Evolutionary conservation across 2,329 filamentous ascomycete genomes (phyloP).

Genomic region (Harringtonia lauricola): DNA sequence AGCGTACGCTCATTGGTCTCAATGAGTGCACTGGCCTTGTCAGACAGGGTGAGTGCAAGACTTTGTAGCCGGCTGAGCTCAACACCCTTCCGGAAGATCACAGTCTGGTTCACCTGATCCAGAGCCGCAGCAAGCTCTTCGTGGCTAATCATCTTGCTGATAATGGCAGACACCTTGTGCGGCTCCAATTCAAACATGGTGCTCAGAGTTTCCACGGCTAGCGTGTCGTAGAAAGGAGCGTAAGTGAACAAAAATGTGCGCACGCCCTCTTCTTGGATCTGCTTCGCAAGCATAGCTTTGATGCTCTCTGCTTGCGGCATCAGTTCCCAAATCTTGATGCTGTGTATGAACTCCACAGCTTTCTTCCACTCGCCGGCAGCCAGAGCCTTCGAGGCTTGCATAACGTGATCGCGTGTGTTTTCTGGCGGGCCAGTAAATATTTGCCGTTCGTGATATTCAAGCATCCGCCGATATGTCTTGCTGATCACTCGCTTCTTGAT

Average conservation of each 20-base stretch:
- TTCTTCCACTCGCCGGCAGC: slow-evolving; percentile 99
- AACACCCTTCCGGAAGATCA: slow-evolving; percentile 99
- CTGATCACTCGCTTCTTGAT: slow-evolving; percentile 96
- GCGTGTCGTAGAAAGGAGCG: slow-evolving; percentile 96
- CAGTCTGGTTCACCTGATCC: slow-evolving; percentile 92
- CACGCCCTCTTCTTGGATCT: slow-evolving; percentile 97
- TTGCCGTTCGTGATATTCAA: slow-evolving; percentile 98
- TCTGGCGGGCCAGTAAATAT: slow-evolving; percentile 98
- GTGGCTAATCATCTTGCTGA: slow-evolving; percentile 99
- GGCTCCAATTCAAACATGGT: slow-evolving; percentile 91
- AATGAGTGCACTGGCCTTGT: slow-evolving; percentile 93
- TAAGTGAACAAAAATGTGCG: slow-evolving; percentile 99
- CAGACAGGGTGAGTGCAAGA: slow-evolving; percentile 82
- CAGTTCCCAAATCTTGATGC: slow-evolving; percentile 99
- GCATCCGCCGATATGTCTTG: slow-evolving; percentile 98
- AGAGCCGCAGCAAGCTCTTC: slow-evolving; percentile 93
- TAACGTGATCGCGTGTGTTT: slow-evolving; percentile 97
- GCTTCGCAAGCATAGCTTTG: slow-evolving; percentile 92
- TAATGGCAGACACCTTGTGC: slow-evolving; percentile 84
- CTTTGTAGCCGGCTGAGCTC: slow-evolving; percentile 94
- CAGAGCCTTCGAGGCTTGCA: slow-evolving; percentile 96
- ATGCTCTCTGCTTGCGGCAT: slow-evolving; percentile 89
- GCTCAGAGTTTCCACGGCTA: slow-evolving; percentile 74
- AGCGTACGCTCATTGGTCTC: slow-evolving; percentile 96
- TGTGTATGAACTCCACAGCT: slow-evolving; percentile 83